Conservation (phyloP, 306 rosid genomes). For the Dalbergia oliveri region DNA sequence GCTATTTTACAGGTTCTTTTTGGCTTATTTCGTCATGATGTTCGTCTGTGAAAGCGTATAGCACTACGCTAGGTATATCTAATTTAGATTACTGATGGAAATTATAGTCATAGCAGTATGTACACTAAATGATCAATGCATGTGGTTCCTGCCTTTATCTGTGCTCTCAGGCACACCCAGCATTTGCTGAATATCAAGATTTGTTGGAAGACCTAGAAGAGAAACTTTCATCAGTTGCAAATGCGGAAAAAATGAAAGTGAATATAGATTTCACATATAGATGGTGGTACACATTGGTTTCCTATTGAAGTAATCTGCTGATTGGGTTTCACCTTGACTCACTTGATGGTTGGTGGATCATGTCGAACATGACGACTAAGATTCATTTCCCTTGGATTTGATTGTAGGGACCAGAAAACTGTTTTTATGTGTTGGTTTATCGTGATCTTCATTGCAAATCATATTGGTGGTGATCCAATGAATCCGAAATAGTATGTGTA, state of each 20-base stretch:
- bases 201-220: slow-evolving; percentile 68
- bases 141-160: slow-evolving; percentile 26
- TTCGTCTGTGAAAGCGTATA: no score
- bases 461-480: slow-evolving; percentile 39
- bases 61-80: no score
- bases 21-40: no score
- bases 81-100: no score
- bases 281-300: slow-evolving; percentile 45
- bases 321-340: slow-evolving; percentile 29
- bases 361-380: slow-evolving; percentile 27
- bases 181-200: slow-evolving; percentile 75
- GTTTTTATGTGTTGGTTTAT: slow-evolving; percentile 28
- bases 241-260: slow-evolving; percentile 45
- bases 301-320: slow-evolving; percentile 37
- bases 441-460: slow-evolving; percentile 21
- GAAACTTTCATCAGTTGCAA: slow-evolving; percentile 65
- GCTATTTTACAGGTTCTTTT: no score
- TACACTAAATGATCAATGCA: slow-evolving; percentile 12
- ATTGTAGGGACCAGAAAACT: not conserved
- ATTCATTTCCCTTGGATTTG: slow-evolving; percentile 40
- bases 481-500: slow-evolving; percentile 49
- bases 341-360: slow-evolving; percentile 26
- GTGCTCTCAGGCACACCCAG: slow-evolving; percentile 64
- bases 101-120: slow-evolving; percentile 15
- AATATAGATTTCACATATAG: slow-evolving; percentile 33